Percentiles rank a stretch among this genome's conserved stretches.
These are phyloP conservation scores for Mycena floridula DNA, from an alignment of 768 basidiomycete genomes.

Conservation along the genomic window DNA sequence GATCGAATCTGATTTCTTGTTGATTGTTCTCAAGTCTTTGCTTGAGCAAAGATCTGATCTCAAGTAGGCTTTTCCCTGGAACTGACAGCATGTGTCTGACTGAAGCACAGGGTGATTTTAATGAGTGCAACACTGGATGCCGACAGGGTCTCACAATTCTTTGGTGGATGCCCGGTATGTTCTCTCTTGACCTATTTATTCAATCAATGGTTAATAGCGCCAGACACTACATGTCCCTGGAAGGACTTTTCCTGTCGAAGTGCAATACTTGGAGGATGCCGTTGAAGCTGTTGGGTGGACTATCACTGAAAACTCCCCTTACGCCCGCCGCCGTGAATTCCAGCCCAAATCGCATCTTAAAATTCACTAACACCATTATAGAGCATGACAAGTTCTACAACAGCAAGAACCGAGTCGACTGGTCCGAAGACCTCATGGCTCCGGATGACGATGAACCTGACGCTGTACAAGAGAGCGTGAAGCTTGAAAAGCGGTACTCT, in stretches of 20 bases:
- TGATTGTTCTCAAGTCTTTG: constrained; percentile 87
- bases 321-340: constrained; percentile 62
- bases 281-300: constrained; percentile 77
- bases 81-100: background rate
- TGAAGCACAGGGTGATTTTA: constrained; percentile 79
- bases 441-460: constrained; percentile 68
- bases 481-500: constrained; percentile 79
- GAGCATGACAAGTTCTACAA: constrained; percentile 61
- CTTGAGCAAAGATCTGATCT: constrained; percentile 71
- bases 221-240: constrained; percentile 91
- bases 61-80: no score
- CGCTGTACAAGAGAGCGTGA: constrained; percentile 33
- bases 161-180: constrained; percentile 67
- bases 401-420: constrained; percentile 59
- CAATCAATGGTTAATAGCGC: constrained; percentile 28
- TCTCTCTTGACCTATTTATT: constrained; percentile 27
- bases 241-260: constrained; percentile 88
- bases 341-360: background rate
- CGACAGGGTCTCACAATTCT: constrained; percentile 82
- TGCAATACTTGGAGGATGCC: constrained; percentile 85
- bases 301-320: constrained; percentile 74
- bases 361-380: constrained; percentile 18
- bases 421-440: constrained; percentile 65
- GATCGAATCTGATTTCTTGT: constrained; percentile 94
- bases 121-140: constrained; percentile 98